Conservation (phyloP, 495 filamentous ascomycete species). For the Aspergillus nidulans region DNA sequence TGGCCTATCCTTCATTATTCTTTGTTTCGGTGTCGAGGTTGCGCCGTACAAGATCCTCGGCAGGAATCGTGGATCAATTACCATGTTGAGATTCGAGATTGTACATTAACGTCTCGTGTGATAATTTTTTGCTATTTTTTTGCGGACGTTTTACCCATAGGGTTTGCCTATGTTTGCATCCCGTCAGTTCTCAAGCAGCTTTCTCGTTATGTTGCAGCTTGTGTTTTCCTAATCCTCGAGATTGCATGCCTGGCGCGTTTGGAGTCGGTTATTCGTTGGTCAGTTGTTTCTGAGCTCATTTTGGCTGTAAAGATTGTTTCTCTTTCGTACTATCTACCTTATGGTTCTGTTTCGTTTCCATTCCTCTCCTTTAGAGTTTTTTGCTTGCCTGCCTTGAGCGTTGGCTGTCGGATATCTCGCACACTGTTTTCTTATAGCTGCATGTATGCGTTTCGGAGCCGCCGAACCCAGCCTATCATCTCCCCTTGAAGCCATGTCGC, state of each 20-base stretch:
- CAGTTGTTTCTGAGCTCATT: slow-evolving; percentile 7
- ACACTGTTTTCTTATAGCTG: slow-evolving; percentile 6
- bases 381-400: slow-evolving; percentile 6
- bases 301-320: slow-evolving; percentile 17
- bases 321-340: slow-evolving; percentile 3
- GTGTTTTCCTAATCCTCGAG: background rate
- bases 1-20: slow-evolving; percentile 10
- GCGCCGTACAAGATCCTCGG: slow-evolving; percentile 12
- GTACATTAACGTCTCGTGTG: slow-evolving; percentile 1
- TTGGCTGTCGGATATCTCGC: slow-evolving; percentile 11
- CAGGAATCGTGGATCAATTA: slow-evolving; percentile 19
- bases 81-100: slow-evolving; percentile 5
- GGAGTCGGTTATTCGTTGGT: slow-evolving; percentile 20
- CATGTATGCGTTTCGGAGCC: slow-evolving; percentile 15
- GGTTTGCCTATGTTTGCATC: background rate
- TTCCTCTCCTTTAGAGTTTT: too few species aligned
- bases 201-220: background rate
- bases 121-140: slow-evolving; percentile 1
- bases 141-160: background rate
- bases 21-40: background rate
- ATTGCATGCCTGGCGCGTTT: slow-evolving; percentile 25
- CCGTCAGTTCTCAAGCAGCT: background rate
- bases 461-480: slow-evolving; percentile 5
- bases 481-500: slow-evolving; percentile 13
- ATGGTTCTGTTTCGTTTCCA: too few species aligned